Evolutionary conservation across 345 rosid species (phyloP), one percentile per base, ranked within the genome.

Genomic region (Orychophragmus violaceus): DNA sequence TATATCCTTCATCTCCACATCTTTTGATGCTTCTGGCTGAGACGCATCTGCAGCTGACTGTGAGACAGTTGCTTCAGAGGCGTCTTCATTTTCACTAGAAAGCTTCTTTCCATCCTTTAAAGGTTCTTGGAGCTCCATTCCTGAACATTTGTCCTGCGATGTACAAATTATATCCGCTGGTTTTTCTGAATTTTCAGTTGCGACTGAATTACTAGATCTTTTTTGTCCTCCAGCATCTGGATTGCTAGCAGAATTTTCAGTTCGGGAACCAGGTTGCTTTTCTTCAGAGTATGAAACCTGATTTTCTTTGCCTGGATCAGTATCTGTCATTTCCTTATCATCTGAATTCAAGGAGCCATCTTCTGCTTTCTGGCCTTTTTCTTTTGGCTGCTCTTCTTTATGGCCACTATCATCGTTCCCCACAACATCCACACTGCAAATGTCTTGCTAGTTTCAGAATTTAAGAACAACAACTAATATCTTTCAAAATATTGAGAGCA

Each of bases 381-480:
- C 80, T 63, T 79, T 78, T 18, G 54, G 62, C 36, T 63, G 59
- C 45, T 74, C 79, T 33, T 69, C 86, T 58, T 84, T 81, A 29
- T 53, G 51, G 42, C 72, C 70, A 68, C 69, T 80, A 60, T 21
- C 59, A 79, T 71, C 69, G 27, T 79, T 78, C 46, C 45, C 76
- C 60, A 62, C 79, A 67, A 75, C 72, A 68, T 76, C 68, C 71
- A 59, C 82, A 74, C 97, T 83, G 88, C 68, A 70, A 54, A 80
- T 68, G 25, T 78, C 78, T 77, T 17, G 67, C 55, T 23, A 27
- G 69, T 42, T 52, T 81, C 66, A 84, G 77, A 69, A 35, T 58
- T 55, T 58, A 65, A 23, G 16, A 57, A 58, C 46, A 61, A 19
- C 4, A 57, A 59, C 55, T 59, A 39, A 57, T 29, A 58, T 71